These are phyloP conservation scores for Fusarium sp. DNA, from an alignment of 2,329 filamentous ascomycete species.

Conservation along the genomic window DNA sequence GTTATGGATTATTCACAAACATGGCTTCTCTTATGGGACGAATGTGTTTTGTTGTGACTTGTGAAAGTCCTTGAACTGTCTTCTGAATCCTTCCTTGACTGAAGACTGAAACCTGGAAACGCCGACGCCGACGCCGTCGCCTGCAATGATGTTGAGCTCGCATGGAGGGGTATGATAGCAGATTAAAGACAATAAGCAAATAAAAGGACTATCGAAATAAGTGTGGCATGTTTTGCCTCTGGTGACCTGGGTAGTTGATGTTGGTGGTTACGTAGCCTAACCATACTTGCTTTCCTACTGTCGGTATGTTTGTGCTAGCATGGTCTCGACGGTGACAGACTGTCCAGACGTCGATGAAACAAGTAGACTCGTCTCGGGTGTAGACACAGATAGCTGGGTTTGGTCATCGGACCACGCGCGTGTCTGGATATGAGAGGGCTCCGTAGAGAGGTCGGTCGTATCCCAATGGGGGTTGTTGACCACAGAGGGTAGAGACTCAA, in stretches of 20 bases:
- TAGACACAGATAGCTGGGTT: neutral
- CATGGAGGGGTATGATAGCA: neutral
- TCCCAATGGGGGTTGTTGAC: slow-evolving; percentile 26
- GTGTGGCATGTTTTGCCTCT: no score
- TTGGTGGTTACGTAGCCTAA: slow-evolving; percentile 20
- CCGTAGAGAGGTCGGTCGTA: neutral
- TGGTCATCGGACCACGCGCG: slow-evolving; percentile 46
- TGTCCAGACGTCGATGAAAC: slow-evolving; percentile 23
- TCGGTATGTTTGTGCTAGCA: slow-evolving; percentile 40
- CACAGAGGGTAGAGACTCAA: slow-evolving; percentile 28
- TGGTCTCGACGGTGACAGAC: slow-evolving; percentile 42
- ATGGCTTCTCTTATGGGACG: neutral
- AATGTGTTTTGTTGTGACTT: slow-evolving; percentile 2
- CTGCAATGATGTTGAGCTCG: slow-evolving; percentile 29
- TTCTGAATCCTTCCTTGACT: slow-evolving; percentile 11
- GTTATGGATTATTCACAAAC: slow-evolving; percentile 1
- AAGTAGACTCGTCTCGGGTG: slow-evolving; percentile 12
- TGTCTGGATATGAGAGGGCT: slow-evolving; percentile 38
- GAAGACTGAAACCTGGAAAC: slow-evolving; percentile 2
- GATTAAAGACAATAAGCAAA: slow-evolving; percentile 6
- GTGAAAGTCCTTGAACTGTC: slow-evolving; percentile 11
- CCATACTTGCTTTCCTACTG: slow-evolving; percentile 37
- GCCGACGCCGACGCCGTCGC: slow-evolving; percentile 34
- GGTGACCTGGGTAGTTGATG: neutral
- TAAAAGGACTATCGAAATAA: slow-evolving; percentile 8